Evolutionary conservation across 2,329 filamentous ascomycete species (phyloP).

Genomic region (Lojkania enalia): DNA sequence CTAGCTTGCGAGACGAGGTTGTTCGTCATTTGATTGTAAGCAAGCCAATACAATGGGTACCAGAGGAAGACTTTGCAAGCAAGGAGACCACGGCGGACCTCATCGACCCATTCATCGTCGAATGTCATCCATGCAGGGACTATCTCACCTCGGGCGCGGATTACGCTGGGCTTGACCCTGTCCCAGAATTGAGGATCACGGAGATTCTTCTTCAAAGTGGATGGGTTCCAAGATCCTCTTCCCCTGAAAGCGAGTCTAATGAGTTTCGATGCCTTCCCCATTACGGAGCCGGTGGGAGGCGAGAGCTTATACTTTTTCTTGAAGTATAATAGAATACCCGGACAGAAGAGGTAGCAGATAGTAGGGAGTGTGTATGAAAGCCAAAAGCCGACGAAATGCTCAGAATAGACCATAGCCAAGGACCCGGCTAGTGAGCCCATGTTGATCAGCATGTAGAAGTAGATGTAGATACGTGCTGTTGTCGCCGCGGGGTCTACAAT

Average conservation of each 20-base stretch:
- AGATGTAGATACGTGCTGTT: slow-evolving; percentile 63
- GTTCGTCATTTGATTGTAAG: slow-evolving; percentile 62
- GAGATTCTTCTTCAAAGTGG: slow-evolving; percentile 35
- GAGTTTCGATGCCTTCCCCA: slow-evolving; percentile 67
- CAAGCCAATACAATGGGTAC: slow-evolving; percentile 55
- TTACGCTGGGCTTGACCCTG: slow-evolving; percentile 60
- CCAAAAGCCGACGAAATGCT: slow-evolving; percentile 67
- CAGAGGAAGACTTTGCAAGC: slow-evolving; percentile 56
- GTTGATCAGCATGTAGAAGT: slow-evolving; percentile 41
- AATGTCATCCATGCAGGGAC: slow-evolving; percentile 76
- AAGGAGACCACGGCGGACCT: slow-evolving; percentile 65
- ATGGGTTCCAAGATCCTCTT: slow-evolving; percentile 62
- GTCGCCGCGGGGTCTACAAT: slow-evolving; percentile 69
- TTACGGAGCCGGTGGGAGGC: slow-evolving; percentile 72
- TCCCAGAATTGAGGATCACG: slow-evolving; percentile 64
- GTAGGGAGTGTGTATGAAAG: slow-evolving; percentile 71
- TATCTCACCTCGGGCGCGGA: slow-evolving; percentile 43
- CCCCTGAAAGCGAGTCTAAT: slow-evolving; percentile 62
- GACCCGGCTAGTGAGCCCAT: slow-evolving; percentile 45
- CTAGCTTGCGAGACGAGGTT: slow-evolving; percentile 71
- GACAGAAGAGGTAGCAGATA: slow-evolving; percentile 61
- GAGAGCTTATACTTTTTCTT: slow-evolving; percentile 67
- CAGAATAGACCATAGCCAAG: slow-evolving; percentile 44
- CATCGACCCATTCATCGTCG: slow-evolving; percentile 78
- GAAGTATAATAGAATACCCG: slow-evolving; percentile 61